These are phyloP conservation scores for Cladophialophora exuberans DNA, from an alignment of 2,329 filamentous ascomycete genomes.

Conservation along the genomic window DNA sequence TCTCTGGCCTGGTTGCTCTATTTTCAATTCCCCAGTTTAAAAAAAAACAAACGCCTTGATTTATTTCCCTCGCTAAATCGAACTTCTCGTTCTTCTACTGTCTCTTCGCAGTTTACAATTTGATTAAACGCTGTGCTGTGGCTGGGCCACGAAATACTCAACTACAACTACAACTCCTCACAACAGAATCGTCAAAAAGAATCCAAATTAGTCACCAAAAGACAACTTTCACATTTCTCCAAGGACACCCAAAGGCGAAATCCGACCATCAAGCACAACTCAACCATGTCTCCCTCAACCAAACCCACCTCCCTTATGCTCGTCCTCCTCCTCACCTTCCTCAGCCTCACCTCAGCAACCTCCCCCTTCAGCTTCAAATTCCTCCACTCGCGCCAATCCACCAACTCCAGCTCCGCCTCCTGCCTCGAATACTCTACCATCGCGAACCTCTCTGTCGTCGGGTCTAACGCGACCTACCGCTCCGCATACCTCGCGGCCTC, in stretches of 20 bases:
- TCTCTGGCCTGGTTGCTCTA: conserved; percentile 7
- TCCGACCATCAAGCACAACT: background rate
- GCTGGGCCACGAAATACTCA: too few species aligned
- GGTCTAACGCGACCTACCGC: conserved; percentile 29
- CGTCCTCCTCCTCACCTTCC: conserved; percentile 19
- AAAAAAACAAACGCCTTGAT: background rate
- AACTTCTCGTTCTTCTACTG: too few species aligned
- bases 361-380: conserved; percentile 11
- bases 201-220: too few species aligned
- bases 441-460: conserved; percentile 27
- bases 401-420: background rate
- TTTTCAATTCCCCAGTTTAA: background rate
- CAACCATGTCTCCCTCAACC: conserved; percentile 14
- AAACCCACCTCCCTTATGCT: conserved; percentile 4
- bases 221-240: too few species aligned
- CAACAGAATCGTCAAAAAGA: too few species aligned
- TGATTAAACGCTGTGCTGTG: too few species aligned
- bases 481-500: conserved; percentile 24
- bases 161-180: too few species aligned
- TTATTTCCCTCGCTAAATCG: background rate
- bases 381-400: conserved; percentile 12
- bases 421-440: conserved; percentile 21
- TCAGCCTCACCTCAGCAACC: conserved; percentile 17
- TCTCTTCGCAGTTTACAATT: too few species aligned
- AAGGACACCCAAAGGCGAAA: background rate